Percentiles rank a stretch among this genome's conserved stretches.
Evolutionary conservation across 2,329 filamentous ascomycete species (phyloP).

Genomic region (Diaporthe ilicicola): DNA sequence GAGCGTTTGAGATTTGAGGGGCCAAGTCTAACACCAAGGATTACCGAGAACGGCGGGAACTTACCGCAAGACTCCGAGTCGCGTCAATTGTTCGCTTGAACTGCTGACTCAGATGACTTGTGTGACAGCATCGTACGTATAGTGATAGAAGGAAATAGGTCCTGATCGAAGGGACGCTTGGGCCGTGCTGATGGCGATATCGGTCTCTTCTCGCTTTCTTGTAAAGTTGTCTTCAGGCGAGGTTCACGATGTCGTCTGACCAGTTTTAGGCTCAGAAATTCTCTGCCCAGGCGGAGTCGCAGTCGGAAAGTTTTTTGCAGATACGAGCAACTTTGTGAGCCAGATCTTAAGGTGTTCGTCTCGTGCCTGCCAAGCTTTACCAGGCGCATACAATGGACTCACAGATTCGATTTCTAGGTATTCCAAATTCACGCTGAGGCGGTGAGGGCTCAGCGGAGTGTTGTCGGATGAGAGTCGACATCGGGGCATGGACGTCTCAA

Average conservation of each 20-base stretch:
- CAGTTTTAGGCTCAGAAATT: too few relatives aligned
- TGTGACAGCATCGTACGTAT: not conserved
- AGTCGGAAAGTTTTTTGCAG: not conserved
- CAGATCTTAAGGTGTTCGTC: not conserved
- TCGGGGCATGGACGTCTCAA: not conserved
- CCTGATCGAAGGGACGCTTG: not conserved
- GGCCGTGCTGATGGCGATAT: not conserved
- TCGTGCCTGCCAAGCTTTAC: not conserved
- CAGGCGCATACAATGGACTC: not conserved
- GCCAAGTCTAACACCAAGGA: not conserved
- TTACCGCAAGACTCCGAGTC: slow-evolving; percentile 4
- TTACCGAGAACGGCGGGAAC: not conserved
- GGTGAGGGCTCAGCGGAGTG: not conserved
- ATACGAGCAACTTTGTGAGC: not conserved
- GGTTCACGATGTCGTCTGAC: too few relatives aligned
- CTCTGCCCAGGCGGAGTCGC: not conserved
- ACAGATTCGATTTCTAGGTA: not conserved
- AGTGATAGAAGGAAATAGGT: not conserved
- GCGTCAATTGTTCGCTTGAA: not conserved
- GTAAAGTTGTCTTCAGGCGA: too few relatives aligned
- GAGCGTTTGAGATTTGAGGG: not conserved
- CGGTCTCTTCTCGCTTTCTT: not conserved
- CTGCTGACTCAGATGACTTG: not conserved
- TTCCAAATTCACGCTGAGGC: not conserved
- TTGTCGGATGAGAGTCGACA: not conserved